Evolutionary conservation across 257 asterid genomes (phyloP).

Genomic region (Salvia rosmarinus): DNA sequence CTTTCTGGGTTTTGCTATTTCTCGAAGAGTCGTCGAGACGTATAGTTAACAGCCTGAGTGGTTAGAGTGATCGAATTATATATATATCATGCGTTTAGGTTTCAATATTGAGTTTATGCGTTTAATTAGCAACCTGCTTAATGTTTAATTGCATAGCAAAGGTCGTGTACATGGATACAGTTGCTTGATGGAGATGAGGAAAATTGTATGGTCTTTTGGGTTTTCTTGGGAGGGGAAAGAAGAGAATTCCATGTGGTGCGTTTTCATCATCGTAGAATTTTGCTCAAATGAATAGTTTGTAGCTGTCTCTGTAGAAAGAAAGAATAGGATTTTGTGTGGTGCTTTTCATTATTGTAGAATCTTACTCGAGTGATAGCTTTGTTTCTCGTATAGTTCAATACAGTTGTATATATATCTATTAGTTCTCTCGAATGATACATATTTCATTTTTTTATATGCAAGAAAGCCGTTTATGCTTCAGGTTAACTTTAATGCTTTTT

Average conservation of each 20-base stretch:
- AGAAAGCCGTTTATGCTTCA: slow-evolving; percentile 2
- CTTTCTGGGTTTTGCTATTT: background rate
- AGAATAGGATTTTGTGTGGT: background rate
- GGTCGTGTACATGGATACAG: background rate
- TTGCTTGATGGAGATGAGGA: slow-evolving; percentile 20
- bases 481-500: background rate
- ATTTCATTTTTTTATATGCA: slow-evolving; percentile 7
- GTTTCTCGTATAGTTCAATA: background rate
- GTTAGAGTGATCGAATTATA: slow-evolving; percentile 10
- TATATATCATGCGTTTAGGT: slow-evolving; percentile 10
- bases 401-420: background rate
- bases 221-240: background rate
- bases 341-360: background rate
- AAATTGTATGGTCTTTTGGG: background rate
- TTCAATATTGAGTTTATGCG: background rate
- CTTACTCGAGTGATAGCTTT: background rate
- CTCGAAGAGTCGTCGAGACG: background rate
- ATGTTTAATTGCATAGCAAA: background rate
- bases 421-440: background rate
- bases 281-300: background rate
- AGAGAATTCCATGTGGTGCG: background rate
- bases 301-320: background rate
- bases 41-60: background rate
- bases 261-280: background rate
- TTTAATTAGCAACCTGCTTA: background rate